Evolutionary conservation across 139 green algal species (phyloP).

Genomic region (Coccomyxa sp.): DNA sequence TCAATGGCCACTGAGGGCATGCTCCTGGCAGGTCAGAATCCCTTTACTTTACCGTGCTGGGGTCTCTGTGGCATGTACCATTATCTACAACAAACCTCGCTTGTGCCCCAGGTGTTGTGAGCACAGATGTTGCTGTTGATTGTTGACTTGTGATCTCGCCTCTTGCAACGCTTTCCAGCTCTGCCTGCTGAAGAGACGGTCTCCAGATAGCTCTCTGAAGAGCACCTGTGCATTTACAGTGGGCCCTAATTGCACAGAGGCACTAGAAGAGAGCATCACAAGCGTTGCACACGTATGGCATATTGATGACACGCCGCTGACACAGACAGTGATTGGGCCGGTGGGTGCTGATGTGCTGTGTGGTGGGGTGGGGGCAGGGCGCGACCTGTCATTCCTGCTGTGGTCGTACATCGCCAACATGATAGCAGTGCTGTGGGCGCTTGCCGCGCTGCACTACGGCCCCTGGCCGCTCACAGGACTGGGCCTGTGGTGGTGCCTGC

Average conservation of each 20-base stretch:
- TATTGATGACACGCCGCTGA: no score
- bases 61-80: neutral
- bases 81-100: neutral
- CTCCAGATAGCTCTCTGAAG: no score
- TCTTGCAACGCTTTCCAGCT: no score
- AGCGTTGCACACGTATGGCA: no score
- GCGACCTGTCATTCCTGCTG: conserved; percentile 21
- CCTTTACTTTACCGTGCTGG: neutral
- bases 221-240: no score
- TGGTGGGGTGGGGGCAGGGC: no score
- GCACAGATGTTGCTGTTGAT: neutral
- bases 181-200: no score
- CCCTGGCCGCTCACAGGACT: neutral
- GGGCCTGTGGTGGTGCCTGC: conserved; percentile 16
- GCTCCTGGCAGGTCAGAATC: conserved; percentile 18
- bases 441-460: neutral
- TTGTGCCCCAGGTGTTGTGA: neutral
- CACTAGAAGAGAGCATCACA: no score
- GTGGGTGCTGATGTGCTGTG: no score
- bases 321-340: no score
- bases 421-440: neutral
- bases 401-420: conserved; percentile 24
- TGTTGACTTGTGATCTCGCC: neutral
- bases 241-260: no score
- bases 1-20: conserved; percentile 40